Evolutionary conservation across 495 filamentous ascomycete genomes (phyloP).

Genomic region (Penicillium goetzii): DNA sequence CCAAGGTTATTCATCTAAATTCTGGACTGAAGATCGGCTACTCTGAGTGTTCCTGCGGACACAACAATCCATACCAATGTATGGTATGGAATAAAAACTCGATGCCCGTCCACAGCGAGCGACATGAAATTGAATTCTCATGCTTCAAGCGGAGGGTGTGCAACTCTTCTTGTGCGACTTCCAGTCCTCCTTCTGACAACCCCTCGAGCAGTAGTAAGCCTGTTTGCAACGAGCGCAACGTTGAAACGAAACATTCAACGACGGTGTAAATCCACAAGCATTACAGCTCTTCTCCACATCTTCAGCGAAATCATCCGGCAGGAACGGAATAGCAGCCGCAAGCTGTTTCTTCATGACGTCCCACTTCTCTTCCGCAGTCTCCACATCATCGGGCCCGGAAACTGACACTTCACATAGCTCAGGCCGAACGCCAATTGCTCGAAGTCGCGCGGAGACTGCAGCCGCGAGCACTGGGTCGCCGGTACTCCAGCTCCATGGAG

Average conservation of each 20-base stretch:
- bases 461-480: neutral
- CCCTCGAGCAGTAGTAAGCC: constrained; percentile 17
- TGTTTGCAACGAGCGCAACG: constrained; percentile 12
- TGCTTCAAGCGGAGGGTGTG: no score
- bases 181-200: constrained; percentile 14
- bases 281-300: constrained; percentile 12
- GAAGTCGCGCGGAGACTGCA: neutral
- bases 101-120: neutral
- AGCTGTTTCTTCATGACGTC: neutral
- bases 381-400: neutral
- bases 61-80: neutral
- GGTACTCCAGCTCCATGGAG: constrained; percentile 2
- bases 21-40: no score
- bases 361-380: neutral
- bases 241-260: constrained; percentile 8
- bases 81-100: neutral
- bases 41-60: neutral
- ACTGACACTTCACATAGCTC: neutral
- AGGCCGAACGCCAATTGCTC: neutral
- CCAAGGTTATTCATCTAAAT: no score
- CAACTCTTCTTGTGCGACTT: constrained; percentile 10
- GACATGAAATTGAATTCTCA: neutral
- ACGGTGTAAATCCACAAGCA: constrained; percentile 18
- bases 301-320: constrained; percentile 11
- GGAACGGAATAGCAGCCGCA: neutral